Percentiles rank a stretch among this genome's conserved stretches.
phyloP scores from a whole-genome alignment of 192 early-diverging fungal species.

The Powellomyces hirtus region DNA sequence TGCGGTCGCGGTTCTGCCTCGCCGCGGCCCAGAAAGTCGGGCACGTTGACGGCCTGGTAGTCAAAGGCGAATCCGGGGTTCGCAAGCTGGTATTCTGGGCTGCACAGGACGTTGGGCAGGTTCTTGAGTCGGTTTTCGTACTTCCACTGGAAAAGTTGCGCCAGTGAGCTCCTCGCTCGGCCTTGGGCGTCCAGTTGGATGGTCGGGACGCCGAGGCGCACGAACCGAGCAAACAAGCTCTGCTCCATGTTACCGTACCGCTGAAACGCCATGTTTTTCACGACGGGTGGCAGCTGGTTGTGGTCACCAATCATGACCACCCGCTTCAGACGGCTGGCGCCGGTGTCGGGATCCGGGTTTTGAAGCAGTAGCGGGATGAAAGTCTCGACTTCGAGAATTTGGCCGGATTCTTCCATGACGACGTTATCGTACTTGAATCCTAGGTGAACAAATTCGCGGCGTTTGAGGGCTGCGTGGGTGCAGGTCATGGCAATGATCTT shows the following conservation, averaged over 20 bases:
- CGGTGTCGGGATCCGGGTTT: conserved; percentile 45
- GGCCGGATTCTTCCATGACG: conserved; percentile 96
- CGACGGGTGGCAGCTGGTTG: conserved; percentile 94
- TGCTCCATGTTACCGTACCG: conserved; percentile 93
- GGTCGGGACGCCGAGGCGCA: conserved; percentile 90
- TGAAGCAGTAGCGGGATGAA: conserved; percentile 91
- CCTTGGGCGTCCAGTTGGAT: conserved; percentile 86
- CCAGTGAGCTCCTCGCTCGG: conserved; percentile 76
- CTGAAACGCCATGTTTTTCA: conserved; percentile 82
- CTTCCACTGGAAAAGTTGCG: conserved; percentile 82
- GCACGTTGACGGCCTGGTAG: conserved; percentile 89
- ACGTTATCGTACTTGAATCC: conserved; percentile 95
- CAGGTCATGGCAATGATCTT: conserved; percentile 97
- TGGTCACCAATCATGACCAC: conserved; percentile 97
- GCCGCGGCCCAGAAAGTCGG: conserved; percentile 70
- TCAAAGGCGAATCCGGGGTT: conserved; percentile 85
- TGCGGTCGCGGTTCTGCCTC: conserved; percentile 84
- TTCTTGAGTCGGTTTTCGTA: conserved; percentile 70
- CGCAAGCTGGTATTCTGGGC: conserved; percentile 56
- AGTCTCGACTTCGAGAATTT: conserved; percentile 92
- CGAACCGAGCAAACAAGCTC: conserved; percentile 85
- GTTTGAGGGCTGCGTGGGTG: conserved; percentile 91
- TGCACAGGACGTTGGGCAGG: conserved; percentile 41
- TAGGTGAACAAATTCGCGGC: conserved; percentile 77
- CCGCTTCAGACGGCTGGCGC: conserved; percentile 71